Conservation (phyloP, 2,329 filamentous ascomycete species). For the Whalleya microplaca region DNA sequence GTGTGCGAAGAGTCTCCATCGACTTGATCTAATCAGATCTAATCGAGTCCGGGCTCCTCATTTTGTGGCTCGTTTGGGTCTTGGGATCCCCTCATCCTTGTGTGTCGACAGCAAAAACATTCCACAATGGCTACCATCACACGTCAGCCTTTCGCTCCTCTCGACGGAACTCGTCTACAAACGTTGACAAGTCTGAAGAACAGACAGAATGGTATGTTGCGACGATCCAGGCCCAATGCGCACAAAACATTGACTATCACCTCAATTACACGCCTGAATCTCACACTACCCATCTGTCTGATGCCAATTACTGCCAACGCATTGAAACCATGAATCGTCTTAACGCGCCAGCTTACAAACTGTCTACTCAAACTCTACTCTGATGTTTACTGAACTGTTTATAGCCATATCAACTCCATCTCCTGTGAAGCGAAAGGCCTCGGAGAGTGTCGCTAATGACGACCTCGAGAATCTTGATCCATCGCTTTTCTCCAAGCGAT, state of each 20-base stretch:
- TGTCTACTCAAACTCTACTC: not conserved
- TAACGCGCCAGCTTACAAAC: not conserved
- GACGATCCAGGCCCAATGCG: conserved; percentile 2
- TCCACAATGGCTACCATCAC: conserved; percentile 57
- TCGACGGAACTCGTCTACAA: conserved; percentile 71
- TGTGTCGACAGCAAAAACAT: conserved; percentile 14
- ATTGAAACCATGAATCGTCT: not conserved
- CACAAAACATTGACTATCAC: not conserved
- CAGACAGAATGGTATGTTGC: conserved; percentile 69
- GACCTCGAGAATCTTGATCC: conserved; percentile 68
- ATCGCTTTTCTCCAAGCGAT: conserved; percentile 58
- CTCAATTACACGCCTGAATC: not conserved
- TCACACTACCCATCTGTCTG: conserved; percentile 1
- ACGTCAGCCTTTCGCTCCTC: conserved; percentile 76
- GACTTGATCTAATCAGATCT: conserved; percentile 16
- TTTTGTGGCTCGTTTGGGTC: conserved; percentile 19
- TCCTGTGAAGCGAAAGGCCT: conserved; percentile 63
- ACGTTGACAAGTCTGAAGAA: conserved; percentile 77
- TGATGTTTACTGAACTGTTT: conserved; percentile 32
- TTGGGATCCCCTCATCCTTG: conserved; percentile 15
- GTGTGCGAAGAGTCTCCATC: conserved; percentile 12
- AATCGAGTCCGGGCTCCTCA: conserved; percentile 11
- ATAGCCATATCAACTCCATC: conserved; percentile 46
- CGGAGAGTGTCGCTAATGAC: conserved; percentile 52
- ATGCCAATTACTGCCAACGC: conserved; percentile 5